These are phyloP conservation scores for Blastobotrys parvus DNA, from an alignment of 805 yeast genomes.

Conservation along the genomic window DNA sequence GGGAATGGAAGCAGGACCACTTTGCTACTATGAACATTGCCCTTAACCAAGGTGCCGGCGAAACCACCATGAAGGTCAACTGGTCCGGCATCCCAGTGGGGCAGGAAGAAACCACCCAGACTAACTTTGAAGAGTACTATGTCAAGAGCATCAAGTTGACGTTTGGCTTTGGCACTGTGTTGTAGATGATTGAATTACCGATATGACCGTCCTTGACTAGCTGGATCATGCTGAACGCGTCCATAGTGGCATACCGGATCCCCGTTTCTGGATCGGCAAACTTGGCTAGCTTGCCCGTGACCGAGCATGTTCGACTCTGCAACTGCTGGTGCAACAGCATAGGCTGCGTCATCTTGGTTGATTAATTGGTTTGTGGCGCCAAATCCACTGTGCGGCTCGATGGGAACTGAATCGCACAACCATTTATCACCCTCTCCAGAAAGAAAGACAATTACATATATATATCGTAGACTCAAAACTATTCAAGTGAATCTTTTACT, in stretches of 20 bases:
- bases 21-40: conserved; percentile 58
- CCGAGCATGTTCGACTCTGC: conserved; percentile 37
- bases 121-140: conserved; percentile 72
- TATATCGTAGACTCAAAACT: too few species aligned
- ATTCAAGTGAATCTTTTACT: too few species aligned
- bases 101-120: conserved; percentile 79
- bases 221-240: conserved; percentile 61
- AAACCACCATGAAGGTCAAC: conserved; percentile 68
- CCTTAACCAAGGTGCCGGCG: conserved; percentile 72
- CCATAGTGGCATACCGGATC: conserved; percentile 76
- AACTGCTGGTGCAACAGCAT: background rate
- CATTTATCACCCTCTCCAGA: too few species aligned
- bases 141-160: conserved; percentile 82
- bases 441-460: too few species aligned
- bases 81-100: conserved; percentile 93
- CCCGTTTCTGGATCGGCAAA: conserved; percentile 86
- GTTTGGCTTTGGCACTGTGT: conserved; percentile 92
- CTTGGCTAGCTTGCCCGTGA: conserved; percentile 70
- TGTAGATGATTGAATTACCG: too few species aligned
- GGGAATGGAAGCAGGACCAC: conserved; percentile 83
- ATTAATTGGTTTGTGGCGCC: too few species aligned
- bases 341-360: too few species aligned
- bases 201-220: conserved; percentile 40
- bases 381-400: too few species aligned
- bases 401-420: too few species aligned